Base-by-base conservation (phyloP, 2,329 filamentous ascomycete species). In the Fusarium palustre region DNA sequence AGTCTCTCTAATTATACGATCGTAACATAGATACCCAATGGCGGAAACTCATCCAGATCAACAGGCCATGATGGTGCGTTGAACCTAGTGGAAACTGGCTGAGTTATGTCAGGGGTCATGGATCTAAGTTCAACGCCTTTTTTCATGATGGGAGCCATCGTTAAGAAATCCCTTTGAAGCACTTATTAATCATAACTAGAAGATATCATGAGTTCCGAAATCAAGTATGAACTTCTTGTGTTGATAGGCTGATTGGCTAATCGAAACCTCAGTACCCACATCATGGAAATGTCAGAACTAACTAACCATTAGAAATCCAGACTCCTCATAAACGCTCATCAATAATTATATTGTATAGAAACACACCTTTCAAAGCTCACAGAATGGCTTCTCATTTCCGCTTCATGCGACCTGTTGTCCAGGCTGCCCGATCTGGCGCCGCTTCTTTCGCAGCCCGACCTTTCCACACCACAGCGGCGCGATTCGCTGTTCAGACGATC, bases 401-500 rank as follows among this genome's bases (percentile, higher is more conserved):
- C 20, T 20, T 75, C 5, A 16, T 62, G 43, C 66, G 72, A 9
- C 66, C 74, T 10, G 52, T 71, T n/a, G 58, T 50, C 2, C 71
- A 68, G 50, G 53, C 69, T 49, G 59, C 66, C 31, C 73, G 74
- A 20, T 64, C 68, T 13, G 58, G 64, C 11, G 47, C 54, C 8
- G 24, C 55, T 22, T 56, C 65, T 28, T 47, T 68, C 20, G 49
- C 47, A 34, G 54, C 66, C 3, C 71, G 76, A 45, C 62, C 50
- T 7, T 81, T 80, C 62, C 78, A 79, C 68, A 81, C 79, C 36
- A 78, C 82, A 31, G 55, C 77, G 16, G 75, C 75, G 66, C 84
- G 79, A 58, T 79, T 84, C 76, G 81, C 77, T 69, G 84, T 87
- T 59, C 80, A 83, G 72, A 77, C 83, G 59, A 73, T 84, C 50